Conservation (phyloP, 192 early-diverging fungal genomes). For the Phycomyces nitens region DNA sequence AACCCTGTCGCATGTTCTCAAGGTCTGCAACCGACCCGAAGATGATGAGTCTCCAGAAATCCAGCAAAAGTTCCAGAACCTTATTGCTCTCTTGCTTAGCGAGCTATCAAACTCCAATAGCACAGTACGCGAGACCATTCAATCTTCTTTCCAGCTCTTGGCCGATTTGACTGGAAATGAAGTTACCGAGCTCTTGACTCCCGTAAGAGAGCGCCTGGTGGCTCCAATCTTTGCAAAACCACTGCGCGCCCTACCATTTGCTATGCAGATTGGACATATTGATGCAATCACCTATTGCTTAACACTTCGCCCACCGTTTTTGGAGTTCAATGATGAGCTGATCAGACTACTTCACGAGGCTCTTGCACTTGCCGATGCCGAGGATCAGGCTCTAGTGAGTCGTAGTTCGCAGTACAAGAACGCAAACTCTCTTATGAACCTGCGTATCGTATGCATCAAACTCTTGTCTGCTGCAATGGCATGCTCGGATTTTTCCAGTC, state of each 20-base stretch:
- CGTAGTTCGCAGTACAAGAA: conserved; percentile 81
- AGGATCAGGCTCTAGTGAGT: conserved; percentile 92
- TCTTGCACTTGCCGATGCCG: conserved; percentile 90
- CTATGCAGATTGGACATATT: conserved; percentile 98
- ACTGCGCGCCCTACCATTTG: conserved; percentile 88
- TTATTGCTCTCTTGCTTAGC: conserved; percentile 76
- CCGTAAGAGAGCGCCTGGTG: conserved; percentile 81
- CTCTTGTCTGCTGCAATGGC: conserved; percentile 93
- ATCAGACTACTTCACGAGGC: conserved; percentile 87
- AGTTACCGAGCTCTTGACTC: conserved; percentile 81
- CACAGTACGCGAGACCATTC: conserved; percentile 85
- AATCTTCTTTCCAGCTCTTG: conserved; percentile 75
- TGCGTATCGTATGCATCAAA: conserved; percentile 95
- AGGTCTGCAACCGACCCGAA: conserved; percentile 61
- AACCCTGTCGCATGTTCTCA: conserved; percentile 70
- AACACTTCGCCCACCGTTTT: conserved; percentile 77
- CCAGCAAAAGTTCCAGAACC: conserved; percentile 68
- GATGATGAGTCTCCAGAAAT: conserved; percentile 49
- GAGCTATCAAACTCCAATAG: conserved; percentile 91
- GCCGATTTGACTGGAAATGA: conserved; percentile 73
- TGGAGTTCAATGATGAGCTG: conserved; percentile 91
- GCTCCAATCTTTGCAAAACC: conserved; percentile 96
- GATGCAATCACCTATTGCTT: conserved; percentile 98
- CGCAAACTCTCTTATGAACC: conserved; percentile 73
- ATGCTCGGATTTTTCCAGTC: conserved; percentile 73